Base-by-base conservation (phyloP, 129 eudicot species). In the Erigeron canadensis region DNA sequence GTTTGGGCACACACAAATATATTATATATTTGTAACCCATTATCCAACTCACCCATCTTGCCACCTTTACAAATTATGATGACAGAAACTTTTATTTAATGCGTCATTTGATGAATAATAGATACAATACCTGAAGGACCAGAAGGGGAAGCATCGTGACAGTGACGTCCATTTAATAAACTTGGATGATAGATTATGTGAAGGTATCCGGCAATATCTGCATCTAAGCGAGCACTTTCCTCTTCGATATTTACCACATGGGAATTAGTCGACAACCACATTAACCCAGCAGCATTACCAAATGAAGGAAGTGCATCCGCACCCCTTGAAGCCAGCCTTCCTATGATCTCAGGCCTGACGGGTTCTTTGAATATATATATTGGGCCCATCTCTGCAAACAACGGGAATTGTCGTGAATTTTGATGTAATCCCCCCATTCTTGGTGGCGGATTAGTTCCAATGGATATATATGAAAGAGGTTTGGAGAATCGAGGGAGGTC, bases 301-400 rank as follows among this genome's bases (percentile, higher is more conserved):
- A 92, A 92, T 65, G 86, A 81, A 65, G 98, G 98, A 60, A 92
- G 86, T 65, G 86, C 77, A 83, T 92, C 98, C 4, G 95, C 91
- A 55, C 98, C 98, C 68, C 98, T 81, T 54, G 93, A 72, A 82
- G 98, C 91, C 83, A 92, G 80, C 74, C 96, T 91, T 40, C 81
- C 69, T 82, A 92, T 83, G 76, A 81, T 85, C 56, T 89, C 98
- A 6, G 89, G 83, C 38, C 98, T 96, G 72, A 92, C 76, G 12
- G 96, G 78, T 72, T 92, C 96, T 77, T 87, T 92, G 73, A 92
- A 92, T 10, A 92, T 89, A 78, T 92, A 92, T 45, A 92, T 67
- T 8, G 98, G 95, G 15, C 98, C 98, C 95, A 92, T 87, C 80
- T 92, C 98, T 51, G 96, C 98, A 87, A 92, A 92, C 83, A 92